Evolutionary conservation across 2,329 filamentous ascomycete species (phyloP).

Genomic region (Purpureocillium takamizusanense): DNA sequence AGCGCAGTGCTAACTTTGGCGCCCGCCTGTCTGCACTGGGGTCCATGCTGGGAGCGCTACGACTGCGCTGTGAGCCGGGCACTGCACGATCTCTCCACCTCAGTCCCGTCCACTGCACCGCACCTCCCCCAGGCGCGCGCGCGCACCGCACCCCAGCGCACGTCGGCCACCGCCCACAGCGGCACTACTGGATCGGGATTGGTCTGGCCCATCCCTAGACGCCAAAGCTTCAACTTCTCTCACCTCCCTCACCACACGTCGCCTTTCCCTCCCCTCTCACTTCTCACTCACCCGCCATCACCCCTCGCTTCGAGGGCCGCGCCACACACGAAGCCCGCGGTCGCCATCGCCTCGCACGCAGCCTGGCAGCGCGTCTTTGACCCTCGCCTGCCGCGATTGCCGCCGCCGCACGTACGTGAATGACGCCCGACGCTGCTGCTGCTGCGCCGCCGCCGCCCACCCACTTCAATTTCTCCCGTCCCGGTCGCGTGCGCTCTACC

Average conservation of each 20-base stretch:
- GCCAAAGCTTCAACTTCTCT: constrained; percentile 15
- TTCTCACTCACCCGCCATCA: constrained; percentile 1
- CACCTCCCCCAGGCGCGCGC: too few relatives aligned
- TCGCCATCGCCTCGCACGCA: constrained; percentile 9
- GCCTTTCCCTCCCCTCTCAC: constrained; percentile 10
- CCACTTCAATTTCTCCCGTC: constrained; percentile 1
- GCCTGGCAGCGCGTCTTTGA: not conserved
- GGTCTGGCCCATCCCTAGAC: constrained; percentile 5
- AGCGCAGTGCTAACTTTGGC: too few relatives aligned
- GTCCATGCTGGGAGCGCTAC: too few relatives aligned
- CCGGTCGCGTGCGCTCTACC: constrained; percentile 32
- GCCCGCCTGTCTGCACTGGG: too few relatives aligned
- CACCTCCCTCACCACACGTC: constrained; percentile 7
- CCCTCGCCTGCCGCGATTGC: not conserved
- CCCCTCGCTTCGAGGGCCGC: constrained; percentile 9
- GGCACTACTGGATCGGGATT: not conserved
- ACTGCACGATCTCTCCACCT: too few relatives aligned
- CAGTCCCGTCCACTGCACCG: too few relatives aligned
- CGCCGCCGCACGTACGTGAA: not conserved
- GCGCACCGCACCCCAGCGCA: too few relatives aligned
- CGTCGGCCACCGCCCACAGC: too few relatives aligned
- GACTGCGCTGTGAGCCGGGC: too few relatives aligned
- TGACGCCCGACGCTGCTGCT: not conserved
- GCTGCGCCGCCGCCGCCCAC: constrained; percentile 1
- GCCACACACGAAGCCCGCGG: constrained; percentile 9